phyloP scores from a whole-genome alignment of 768 basidiomycete genomes.

The Tricholoma flavovirens region DNA sequence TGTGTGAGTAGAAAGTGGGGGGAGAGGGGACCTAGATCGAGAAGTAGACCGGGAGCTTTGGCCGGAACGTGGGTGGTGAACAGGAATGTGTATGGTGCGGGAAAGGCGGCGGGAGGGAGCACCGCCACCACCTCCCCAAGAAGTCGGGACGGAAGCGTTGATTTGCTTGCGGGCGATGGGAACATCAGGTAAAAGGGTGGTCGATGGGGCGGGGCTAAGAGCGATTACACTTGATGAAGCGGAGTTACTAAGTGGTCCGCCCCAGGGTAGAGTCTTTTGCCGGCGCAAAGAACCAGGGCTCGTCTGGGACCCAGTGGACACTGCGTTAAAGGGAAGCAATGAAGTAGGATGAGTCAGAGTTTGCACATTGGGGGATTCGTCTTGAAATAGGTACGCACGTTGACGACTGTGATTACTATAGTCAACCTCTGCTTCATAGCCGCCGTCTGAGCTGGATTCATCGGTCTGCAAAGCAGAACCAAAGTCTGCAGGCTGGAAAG shows the following conservation, averaged over 20 bases:
- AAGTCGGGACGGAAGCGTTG: conserved; percentile 39
- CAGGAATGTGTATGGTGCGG: conserved; percentile 73
- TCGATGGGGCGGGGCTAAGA: conserved; percentile 57
- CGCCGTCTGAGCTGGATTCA: conserved; percentile 75
- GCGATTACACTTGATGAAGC: conserved; percentile 50
- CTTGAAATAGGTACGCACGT: conserved; percentile 59
- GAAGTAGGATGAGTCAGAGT: conserved; percentile 51
- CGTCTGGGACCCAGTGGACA: conserved; percentile 58
- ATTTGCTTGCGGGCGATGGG: conserved; percentile 62
- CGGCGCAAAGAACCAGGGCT: conserved; percentile 68
- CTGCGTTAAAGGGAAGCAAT: conserved; percentile 53
- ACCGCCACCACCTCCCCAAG: conserved; percentile 50
- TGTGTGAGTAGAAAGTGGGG: conserved; percentile 57
- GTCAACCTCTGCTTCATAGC: conserved; percentile 75
- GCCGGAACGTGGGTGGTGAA: conserved; percentile 60
- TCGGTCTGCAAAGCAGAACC: conserved; percentile 55
- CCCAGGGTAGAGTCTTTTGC: conserved; percentile 62
- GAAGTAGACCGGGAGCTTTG: conserved; percentile 92
- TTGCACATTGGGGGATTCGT: conserved; percentile 25
- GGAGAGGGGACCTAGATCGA: conserved; percentile 89
- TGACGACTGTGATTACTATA: conserved; percentile 64
- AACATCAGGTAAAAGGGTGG: conserved; percentile 55
- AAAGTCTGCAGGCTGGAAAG: conserved; percentile 52
- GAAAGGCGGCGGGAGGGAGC: conserved; percentile 76
- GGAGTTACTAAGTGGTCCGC: conserved; percentile 50